Evolutionary conservation across 305 asterid species (phyloP), one percentile per base, ranked within the genome.

Genomic region (Solanum chacoense): DNA sequence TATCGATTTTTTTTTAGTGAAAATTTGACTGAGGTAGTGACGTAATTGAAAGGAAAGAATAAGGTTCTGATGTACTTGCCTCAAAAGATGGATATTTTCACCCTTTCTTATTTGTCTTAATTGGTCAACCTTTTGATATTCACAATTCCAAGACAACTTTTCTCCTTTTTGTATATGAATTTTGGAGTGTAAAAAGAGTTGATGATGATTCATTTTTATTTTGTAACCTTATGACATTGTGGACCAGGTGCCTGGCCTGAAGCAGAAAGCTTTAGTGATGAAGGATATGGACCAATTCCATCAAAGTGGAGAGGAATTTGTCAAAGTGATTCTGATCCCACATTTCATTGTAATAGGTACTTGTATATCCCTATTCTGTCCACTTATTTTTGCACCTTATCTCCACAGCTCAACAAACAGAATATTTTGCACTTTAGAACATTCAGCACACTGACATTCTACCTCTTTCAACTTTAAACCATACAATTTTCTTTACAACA

Each of bases 211-310:
- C 24, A 18, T 55, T 83, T 20, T 83, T 8, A 9, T 71, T 83
- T 50, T 10, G 3, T 55, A 20, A 50, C 87, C 22, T 50, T 6
- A 50, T 83, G 87, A 50, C 73, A 29, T 42, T 89, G 88, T 86
- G 92, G 90, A 92, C 75, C 92, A 96, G 99, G 99, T 89, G 99
- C 87, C 16, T 97, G 99, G 99, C 97, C 98, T 14, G 96, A 93
- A 71, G 93, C 98, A 11, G 91, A 93, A 91, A 95, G 99, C 95
- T 96, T 96, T 77, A 91, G 93, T 42, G 98, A 95, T 86, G 93
- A 92, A 79, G 94, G 85, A 76, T 7, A 91, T 67, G 98, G 98
- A 83, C 97, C 97, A 31, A 78, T 94, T 87, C 99, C 98, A 67
- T 90, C 92, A 13, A 95, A 92, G 93, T 96, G 99, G 99, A 96